Percentiles rank a stretch among this genome's conserved stretches.
Evolutionary conservation across 2,329 filamentous ascomycete genomes (phyloP).

Genomic region (Monilinia fructicola): DNA sequence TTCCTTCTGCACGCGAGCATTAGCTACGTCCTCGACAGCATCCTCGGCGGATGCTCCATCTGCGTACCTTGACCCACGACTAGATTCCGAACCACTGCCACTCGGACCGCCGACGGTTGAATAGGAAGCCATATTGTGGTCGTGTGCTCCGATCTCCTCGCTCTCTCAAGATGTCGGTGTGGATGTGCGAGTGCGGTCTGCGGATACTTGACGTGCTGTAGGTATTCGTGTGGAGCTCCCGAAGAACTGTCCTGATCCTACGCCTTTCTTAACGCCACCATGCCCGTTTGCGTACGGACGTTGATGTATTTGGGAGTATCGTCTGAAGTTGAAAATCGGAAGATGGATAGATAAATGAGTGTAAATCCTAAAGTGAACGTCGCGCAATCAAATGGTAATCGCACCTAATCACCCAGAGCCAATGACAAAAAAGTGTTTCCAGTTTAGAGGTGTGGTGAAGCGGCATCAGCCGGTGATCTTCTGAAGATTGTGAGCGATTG

Average conservation of each 20-base stretch:
- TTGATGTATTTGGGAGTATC: neutral
- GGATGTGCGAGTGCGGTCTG: neutral
- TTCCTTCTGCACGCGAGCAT: conserved; percentile 30
- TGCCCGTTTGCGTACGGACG: conserved; percentile 1
- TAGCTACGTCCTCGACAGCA: conserved; percentile 6
- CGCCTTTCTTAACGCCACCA: conserved; percentile 2
- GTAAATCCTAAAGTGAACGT: conserved; percentile 8
- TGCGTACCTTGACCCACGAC: conserved; percentile 33
- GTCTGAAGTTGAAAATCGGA: conserved; percentile 5
- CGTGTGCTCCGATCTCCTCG: neutral
- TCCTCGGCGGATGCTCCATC: neutral
- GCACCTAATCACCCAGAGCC: conserved; percentile 5
- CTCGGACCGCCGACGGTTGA: conserved; percentile 32
- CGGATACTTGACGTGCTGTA: neutral
- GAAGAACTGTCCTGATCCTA: conserved; percentile 16
- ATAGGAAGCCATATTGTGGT: conserved; percentile 36
- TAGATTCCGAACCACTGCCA: conserved; percentile 34
- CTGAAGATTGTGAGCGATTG: neutral
- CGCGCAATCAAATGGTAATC: conserved; percentile 11
- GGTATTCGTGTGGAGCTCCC: conserved; percentile 10
- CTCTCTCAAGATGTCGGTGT: neutral
- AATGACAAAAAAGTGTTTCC: conserved; percentile 4
- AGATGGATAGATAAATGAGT: neutral
- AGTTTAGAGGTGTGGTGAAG: neutral
- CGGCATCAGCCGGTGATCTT: neutral